Evolutionary conservation across 768 basidiomycete species (phyloP).

Genomic region (Leccinum sublutescens): DNA sequence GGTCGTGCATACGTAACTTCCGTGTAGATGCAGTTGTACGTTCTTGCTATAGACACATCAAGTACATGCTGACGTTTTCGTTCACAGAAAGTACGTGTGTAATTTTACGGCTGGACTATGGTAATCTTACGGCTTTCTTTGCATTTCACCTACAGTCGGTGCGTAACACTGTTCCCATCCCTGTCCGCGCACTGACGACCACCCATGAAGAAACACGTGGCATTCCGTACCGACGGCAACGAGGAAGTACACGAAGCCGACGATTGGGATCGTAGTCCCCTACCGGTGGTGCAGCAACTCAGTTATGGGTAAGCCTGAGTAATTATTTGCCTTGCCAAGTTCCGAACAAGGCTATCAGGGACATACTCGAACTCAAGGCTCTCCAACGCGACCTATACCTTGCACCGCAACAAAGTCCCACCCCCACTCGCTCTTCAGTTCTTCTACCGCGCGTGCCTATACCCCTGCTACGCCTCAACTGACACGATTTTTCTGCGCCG

Average conservation of each 20-base stretch:
- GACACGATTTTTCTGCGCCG: not conserved
- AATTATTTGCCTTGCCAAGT: not conserved
- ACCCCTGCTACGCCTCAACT: slow-evolving; percentile 55
- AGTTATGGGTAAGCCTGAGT: slow-evolving; percentile 61
- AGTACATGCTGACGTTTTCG: not conserved
- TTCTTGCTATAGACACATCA: not conserved
- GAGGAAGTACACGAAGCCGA: slow-evolving; percentile 67
- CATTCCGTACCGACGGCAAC: slow-evolving; percentile 52
- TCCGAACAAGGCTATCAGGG: slow-evolving; percentile 35
- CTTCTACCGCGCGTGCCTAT: slow-evolving; percentile 59
- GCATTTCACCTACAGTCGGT: slow-evolving; percentile 12
- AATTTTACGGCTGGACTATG: not conserved
- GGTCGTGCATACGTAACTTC: slow-evolving; percentile 27
- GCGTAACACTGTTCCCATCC: not conserved
- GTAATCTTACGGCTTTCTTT: not conserved
- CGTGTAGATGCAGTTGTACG: slow-evolving; percentile 22
- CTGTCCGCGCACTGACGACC: not conserved
- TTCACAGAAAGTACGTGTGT: slow-evolving; percentile 20
- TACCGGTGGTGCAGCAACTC: slow-evolving; percentile 58
- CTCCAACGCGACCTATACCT: slow-evolving; percentile 63
- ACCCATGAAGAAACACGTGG: slow-evolving; percentile 50
- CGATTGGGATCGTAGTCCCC: slow-evolving; percentile 78
- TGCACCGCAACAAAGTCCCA: slow-evolving; percentile 45
- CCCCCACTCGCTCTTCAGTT: slow-evolving; percentile 40
- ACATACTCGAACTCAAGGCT: slow-evolving; percentile 66